Conservation (phyloP, 441 rosid genomes). For the Manihot esculenta region DNA sequence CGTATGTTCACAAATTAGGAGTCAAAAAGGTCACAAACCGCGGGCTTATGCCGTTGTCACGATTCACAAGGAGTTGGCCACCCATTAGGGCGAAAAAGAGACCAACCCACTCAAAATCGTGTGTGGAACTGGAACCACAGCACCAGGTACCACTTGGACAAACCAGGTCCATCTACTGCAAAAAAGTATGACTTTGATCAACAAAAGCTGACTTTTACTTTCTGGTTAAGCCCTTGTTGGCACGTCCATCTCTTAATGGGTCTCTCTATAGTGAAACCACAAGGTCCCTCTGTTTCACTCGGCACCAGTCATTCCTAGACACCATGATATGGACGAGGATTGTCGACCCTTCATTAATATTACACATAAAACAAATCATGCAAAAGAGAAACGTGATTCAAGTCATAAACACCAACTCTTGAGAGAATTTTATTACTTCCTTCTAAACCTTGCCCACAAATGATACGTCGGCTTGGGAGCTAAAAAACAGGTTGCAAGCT, state of each 20-base stretch:
- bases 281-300: neutral
- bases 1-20: neutral
- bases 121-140: conserved; percentile 13
- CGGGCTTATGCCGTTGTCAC: conserved; percentile 9
- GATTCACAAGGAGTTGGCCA: neutral
- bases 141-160: conserved; percentile 21
- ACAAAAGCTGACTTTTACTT: conserved; percentile 13
- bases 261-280: neutral
- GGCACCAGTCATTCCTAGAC: neutral
- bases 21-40: conserved; percentile 17
- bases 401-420: neutral
- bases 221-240: neutral
- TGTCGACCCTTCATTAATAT: too few relatives aligned
- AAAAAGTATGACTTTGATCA: conserved; percentile 10
- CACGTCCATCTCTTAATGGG: neutral
- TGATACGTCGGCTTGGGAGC: neutral
- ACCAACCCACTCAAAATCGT: conserved; percentile 22
- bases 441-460: neutral
- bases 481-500: neutral
- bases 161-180: neutral
- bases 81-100: neutral
- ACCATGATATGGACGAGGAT: neutral
- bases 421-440: neutral
- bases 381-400: neutral
- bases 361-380: neutral